phyloP scores from a whole-genome alignment of 371 early-diverging fungal genomes.

The Saksenaea oblongispora region DNA sequence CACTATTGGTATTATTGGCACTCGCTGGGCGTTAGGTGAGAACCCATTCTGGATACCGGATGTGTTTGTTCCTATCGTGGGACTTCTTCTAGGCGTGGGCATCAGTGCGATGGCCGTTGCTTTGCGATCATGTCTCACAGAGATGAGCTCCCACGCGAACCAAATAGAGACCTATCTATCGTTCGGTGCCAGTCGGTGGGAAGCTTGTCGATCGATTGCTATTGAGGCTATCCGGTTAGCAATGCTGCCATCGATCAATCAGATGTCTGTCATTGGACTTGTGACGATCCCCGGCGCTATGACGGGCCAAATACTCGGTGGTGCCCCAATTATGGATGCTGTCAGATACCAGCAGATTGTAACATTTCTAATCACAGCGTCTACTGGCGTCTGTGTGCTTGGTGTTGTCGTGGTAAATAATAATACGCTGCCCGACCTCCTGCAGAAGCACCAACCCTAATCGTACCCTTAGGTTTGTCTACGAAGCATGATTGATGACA shows the following conservation, averaged over 20 bases:
- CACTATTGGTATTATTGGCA: conserved; percentile 57
- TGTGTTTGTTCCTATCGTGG: conserved; percentile 81
- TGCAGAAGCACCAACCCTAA: background rate
- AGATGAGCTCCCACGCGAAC: conserved; percentile 56
- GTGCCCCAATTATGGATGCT: conserved; percentile 75
- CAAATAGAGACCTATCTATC: conserved; percentile 72
- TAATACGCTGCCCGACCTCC: no score
- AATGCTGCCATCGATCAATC: conserved; percentile 79
- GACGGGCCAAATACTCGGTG: conserved; percentile 88
- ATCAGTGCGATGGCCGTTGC: conserved; percentile 83
- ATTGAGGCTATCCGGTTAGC: conserved; percentile 74
- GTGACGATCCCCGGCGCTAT: conserved; percentile 84
- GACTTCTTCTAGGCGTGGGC: conserved; percentile 82
- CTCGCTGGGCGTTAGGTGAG: conserved; percentile 70
- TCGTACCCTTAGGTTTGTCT: conserved; percentile 47
- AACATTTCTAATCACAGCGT: conserved; percentile 75
- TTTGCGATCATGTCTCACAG: conserved; percentile 52
- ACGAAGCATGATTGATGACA: conserved; percentile 50
- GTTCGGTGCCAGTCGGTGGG: conserved; percentile 84
- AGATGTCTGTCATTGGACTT: conserved; percentile 82
- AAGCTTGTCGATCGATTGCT: conserved; percentile 71
- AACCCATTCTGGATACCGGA: conserved; percentile 71
- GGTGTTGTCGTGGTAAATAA: conserved; percentile 52
- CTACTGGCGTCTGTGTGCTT: conserved; percentile 64
- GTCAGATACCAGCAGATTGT: conserved; percentile 78